These are phyloP conservation scores for Xerocomus brunneocitrinus DNA, from an alignment of 768 basidiomycete species.

Conservation along the genomic window DNA sequence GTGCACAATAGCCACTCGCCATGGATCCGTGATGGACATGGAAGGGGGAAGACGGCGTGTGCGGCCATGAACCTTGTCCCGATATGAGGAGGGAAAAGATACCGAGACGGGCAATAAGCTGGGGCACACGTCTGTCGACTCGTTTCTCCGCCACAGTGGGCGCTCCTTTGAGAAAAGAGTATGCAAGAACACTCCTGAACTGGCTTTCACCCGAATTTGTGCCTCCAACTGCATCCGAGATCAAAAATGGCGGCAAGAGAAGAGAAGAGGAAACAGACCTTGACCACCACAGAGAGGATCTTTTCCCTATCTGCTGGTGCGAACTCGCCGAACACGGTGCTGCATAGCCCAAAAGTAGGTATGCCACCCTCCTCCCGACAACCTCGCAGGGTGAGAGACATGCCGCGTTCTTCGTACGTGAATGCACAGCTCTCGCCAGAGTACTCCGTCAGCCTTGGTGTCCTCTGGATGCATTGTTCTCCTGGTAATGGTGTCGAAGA, in stretches of 20 bases:
- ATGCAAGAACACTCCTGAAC: conserved; percentile 3
- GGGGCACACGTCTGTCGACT: conserved; percentile 20
- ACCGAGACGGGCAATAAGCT: conserved; percentile 28
- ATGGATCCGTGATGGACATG: conserved; percentile 23
- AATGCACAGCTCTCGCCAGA: conserved; percentile 22
- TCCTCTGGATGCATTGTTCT: conserved; percentile 51
- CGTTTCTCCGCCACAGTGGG: conserved; percentile 20
- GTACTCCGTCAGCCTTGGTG: conserved; percentile 25
- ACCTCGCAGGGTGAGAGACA: conserved; percentile 27
- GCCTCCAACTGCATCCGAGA: conserved; percentile 21
- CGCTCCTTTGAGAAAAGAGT: conserved; percentile 24
- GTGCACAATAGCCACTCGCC: conserved; percentile 22
- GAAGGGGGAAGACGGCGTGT: conserved; percentile 29
- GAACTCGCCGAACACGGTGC: conserved; percentile 29
- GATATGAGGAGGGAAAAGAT: conserved; percentile 27
- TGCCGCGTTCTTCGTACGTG: conserved; percentile 28
- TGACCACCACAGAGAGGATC: conserved; percentile 24
- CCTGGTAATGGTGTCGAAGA: conserved; percentile 48
- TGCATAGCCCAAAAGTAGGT: conserved; percentile 29
- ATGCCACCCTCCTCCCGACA: conserved; percentile 30
- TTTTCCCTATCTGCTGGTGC: conserved; percentile 22
- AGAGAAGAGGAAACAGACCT: conserved; percentile 16
- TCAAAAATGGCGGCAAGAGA: not conserved
- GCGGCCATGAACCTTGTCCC: conserved; percentile 19
- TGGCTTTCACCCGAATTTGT: conserved; percentile 17